Evolutionary conservation across 2,329 filamentous ascomycete genomes (phyloP).

Genomic region (Cadophora sp.): DNA sequence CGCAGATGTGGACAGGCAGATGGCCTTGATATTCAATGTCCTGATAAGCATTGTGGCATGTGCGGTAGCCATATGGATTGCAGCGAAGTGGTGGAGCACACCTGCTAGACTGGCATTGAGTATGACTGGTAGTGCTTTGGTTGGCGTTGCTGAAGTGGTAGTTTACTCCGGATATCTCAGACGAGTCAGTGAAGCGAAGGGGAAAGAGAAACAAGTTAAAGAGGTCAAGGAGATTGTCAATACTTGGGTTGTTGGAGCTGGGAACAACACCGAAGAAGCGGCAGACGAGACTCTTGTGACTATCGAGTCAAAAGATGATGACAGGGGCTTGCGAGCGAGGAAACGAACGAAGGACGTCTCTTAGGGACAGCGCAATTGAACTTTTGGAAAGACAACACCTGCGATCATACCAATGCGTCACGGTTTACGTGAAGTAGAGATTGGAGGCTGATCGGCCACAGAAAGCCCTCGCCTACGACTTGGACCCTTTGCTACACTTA

Average conservation of each 20-base stretch:
- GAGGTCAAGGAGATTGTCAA: constrained; percentile 74
- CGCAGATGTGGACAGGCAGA: constrained; percentile 78
- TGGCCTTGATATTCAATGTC: constrained; percentile 88
- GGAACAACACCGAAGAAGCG: constrained; percentile 40
- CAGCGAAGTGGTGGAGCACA: constrained; percentile 76
- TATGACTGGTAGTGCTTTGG: constrained; percentile 71
- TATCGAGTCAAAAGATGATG: constrained; percentile 17
- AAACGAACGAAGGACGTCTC: constrained; percentile 6
- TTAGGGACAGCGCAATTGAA: neutral
- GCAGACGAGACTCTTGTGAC: constrained; percentile 7
- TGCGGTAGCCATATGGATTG: constrained; percentile 79
- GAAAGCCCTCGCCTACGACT: no score
- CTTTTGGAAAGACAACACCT: neutral
- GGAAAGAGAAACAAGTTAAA: constrained; percentile 62
- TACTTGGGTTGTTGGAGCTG: constrained; percentile 69
- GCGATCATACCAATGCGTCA: no score
- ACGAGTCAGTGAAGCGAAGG: constrained; percentile 72
- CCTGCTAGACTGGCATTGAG: constrained; percentile 74
- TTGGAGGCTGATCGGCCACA: no score
- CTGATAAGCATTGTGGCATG: constrained; percentile 84
- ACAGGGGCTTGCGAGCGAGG: neutral
- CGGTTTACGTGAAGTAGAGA: no score
- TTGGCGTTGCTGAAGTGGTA: constrained; percentile 78
- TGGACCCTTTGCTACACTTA: no score
- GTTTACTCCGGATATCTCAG: constrained; percentile 80